phyloP scores from a whole-genome alignment of 768 basidiomycete species.

The Lentinus tigrinus region DNA sequence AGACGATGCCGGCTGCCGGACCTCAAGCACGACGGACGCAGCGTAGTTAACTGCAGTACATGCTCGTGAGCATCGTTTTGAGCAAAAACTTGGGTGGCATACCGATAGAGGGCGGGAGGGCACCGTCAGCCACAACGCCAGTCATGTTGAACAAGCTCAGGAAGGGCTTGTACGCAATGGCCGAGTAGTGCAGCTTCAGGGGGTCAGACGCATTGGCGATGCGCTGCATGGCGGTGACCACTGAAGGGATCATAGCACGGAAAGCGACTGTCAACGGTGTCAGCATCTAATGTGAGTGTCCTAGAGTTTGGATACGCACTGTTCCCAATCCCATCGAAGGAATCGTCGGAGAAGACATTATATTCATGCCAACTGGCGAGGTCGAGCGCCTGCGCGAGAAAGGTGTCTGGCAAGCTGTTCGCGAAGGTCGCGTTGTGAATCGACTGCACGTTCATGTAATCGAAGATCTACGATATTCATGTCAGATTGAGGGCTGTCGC shows the following conservation, averaged over 20 bases:
- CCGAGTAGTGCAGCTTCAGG: constrained; percentile 56
- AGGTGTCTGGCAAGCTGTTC: constrained; percentile 43
- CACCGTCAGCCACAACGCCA: constrained; percentile 46
- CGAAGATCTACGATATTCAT: constrained; percentile 47
- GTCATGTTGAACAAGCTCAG: constrained; percentile 79
- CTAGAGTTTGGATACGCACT: neutral
- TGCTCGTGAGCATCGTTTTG: neutral
- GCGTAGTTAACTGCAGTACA: constrained; percentile 61
- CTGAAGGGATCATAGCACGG: constrained; percentile 58
- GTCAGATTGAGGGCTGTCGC: neutral
- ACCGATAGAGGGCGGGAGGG: constrained; percentile 62
- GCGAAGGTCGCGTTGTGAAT: constrained; percentile 64
- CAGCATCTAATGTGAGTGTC: neutral
- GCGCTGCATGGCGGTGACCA: constrained; percentile 50
- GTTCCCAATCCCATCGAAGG: constrained; percentile 53
- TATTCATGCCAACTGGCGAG: constrained; percentile 77
- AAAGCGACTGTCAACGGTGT: constrained; percentile 52
- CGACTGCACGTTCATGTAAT: constrained; percentile 71
- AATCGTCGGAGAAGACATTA: constrained; percentile 55
- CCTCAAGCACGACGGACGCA: constrained; percentile 55
- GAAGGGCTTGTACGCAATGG: constrained; percentile 77
- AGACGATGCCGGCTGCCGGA: constrained; percentile 46
- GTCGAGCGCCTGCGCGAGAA: constrained; percentile 52
- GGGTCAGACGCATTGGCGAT: constrained; percentile 53
- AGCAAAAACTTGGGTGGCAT: neutral